These are phyloP conservation scores for Pseudohyphozyma bogoriensis DNA, from an alignment of 768 basidiomycete genomes.

Conservation along the genomic window DNA sequence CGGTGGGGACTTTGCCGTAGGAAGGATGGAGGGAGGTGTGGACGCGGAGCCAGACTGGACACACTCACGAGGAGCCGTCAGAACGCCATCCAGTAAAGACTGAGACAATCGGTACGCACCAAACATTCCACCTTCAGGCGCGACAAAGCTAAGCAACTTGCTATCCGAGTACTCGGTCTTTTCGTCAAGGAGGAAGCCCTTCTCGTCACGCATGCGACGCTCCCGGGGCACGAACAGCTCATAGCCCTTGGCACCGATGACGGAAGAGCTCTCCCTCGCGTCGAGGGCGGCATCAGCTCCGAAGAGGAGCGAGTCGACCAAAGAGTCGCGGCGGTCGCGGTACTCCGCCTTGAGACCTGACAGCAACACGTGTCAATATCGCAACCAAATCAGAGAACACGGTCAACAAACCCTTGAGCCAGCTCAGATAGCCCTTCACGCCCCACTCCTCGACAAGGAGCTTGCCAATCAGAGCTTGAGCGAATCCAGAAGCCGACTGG, in stretches of 20 bases:
- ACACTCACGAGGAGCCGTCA: background rate
- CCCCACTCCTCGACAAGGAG: conserved; percentile 56
- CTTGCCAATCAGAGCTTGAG: conserved; percentile 54
- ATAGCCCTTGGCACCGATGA: conserved; percentile 19
- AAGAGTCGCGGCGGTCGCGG: conserved; percentile 50
- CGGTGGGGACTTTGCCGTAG: conserved; percentile 38
- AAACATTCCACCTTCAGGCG: conserved; percentile 78
- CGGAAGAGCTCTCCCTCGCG: conserved; percentile 41
- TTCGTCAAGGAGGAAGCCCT: conserved; percentile 45
- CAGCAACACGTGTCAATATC: background rate
- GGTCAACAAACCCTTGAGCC: conserved; percentile 53
- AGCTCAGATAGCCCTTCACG: conserved; percentile 60
- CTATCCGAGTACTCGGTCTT: conserved; percentile 28
- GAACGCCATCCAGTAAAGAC: background rate
- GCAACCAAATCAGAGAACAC: background rate
- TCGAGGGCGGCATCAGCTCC: conserved; percentile 47
- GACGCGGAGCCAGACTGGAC: conserved; percentile 48
- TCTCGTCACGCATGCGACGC: conserved; percentile 39
- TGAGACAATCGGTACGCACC: conserved; percentile 41
- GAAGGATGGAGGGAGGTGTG: conserved; percentile 53
- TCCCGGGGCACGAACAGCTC: conserved; percentile 32
- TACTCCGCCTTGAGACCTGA: conserved; percentile 52
- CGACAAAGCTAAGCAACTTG: conserved; percentile 56
- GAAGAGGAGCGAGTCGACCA: conserved; percentile 53
- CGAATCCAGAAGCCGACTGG: conserved; percentile 63